Base-by-base conservation (phyloP, 2,329 filamentous ascomycete genomes). In the Hypoxylon sp. region DNA sequence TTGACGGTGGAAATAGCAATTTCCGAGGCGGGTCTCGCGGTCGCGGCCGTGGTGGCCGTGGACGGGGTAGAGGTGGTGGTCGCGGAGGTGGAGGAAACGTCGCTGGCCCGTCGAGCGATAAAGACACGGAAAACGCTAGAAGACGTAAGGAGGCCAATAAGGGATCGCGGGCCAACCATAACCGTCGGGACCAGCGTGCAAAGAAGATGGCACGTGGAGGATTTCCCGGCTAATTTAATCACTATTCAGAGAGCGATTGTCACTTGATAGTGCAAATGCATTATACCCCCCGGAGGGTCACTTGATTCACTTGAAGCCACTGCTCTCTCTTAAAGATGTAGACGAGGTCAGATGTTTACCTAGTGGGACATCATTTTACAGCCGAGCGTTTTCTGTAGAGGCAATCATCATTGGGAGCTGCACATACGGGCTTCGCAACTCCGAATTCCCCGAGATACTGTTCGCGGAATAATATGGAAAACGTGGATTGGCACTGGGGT, bases 101-200 rank as follows among this genome's bases (percentile, higher is more conserved):
- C 7, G 87, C 89, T 1, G 90, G 91, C 0, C 84, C 90, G 0
- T 83, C 88, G 1, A 87, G 89, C 6, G 91, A 93, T n/a, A 89
- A 89, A 73, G 87, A 86, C n/a, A 94, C 92, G 0, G 89, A 94
- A 72, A 82, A 84, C 60, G 91, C 92, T 8, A 86, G 94, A 72
- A 86, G 90, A 74, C 86, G 88, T 69, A 97, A 97, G 78, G 95
- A 97, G 77, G 90, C 92, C 27, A 92, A 90, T 73, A 97, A 97
- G 79, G 86, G 90, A 2, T 92, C 91, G 22, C 85, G 91, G 68
- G 94, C 93, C 33, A 97, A 97, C 77, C 94, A 97, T 78, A 96
- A 94, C 79, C 88, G 95, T 27, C 87, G 94, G 55, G 92, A 97
- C 77, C 86, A 86, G 66, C 82, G 88, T 37, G 88, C 89, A 11